These are phyloP conservation scores for Ilex asprella DNA, from an alignment of 257 asterid genomes.

Conservation along the genomic window DNA sequence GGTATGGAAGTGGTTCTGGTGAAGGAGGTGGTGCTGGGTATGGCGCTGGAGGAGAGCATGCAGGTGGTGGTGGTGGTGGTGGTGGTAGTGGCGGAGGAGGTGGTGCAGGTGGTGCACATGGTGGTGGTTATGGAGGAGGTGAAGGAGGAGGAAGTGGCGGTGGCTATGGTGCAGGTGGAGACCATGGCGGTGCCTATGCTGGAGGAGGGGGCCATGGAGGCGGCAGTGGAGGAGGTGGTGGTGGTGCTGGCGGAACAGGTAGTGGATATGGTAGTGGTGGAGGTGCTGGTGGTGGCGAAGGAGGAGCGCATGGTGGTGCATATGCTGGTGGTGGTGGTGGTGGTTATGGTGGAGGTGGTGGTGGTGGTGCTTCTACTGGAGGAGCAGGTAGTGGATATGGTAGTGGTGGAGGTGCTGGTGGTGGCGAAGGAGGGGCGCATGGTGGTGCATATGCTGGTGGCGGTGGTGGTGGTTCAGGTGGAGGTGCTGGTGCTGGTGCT, in stretches of 20 bases:
- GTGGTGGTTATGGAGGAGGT: constrained; percentile 20
- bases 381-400: constrained; percentile 23
- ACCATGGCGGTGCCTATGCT: constrained; percentile 24
- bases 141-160: constrained; percentile 14
- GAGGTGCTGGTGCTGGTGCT: background rate
- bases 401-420: background rate
- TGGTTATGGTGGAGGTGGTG: constrained; percentile 16
- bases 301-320: constrained; percentile 12
- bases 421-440: background rate
- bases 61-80: constrained; percentile 18
- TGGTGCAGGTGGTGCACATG: constrained; percentile 14
- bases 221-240: constrained; percentile 35
- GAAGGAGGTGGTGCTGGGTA: constrained; percentile 4
- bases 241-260: constrained; percentile 26
- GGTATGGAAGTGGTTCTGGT: constrained; percentile 5
- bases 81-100: constrained; percentile 23
- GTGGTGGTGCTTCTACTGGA: constrained; percentile 29
- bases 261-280: constrained; percentile 37
- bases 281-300: constrained; percentile 12
- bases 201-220: constrained; percentile 8
- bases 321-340: constrained; percentile 7
- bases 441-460: background rate
- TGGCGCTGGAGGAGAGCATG: constrained; percentile 16
- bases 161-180: constrained; percentile 19
- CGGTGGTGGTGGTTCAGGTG: background rate